phyloP scores from a whole-genome alignment of 352 stramenopile genomes.

The Globisporangium irregulare region DNA sequence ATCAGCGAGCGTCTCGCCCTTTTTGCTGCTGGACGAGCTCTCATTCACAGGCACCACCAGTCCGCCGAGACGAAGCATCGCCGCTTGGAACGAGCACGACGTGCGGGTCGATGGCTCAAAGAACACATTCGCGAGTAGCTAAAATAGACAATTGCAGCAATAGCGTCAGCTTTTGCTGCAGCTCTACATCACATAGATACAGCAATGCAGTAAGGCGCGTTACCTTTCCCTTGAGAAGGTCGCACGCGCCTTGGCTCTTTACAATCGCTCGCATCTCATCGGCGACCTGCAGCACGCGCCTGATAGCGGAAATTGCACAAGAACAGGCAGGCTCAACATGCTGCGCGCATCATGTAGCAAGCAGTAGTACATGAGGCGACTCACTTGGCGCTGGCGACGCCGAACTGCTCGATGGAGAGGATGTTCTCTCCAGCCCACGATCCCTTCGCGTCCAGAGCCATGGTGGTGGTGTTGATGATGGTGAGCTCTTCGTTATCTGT shows the following conservation, averaged over 20 bases:
- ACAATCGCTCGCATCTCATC: conserved; percentile 86
- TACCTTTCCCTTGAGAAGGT: conserved; percentile 85
- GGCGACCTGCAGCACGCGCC: conserved; percentile 66
- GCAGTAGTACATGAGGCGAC: conserved; percentile 15
- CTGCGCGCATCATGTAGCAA: not conserved
- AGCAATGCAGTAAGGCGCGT: not conserved
- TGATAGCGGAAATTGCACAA: conserved; percentile 19
- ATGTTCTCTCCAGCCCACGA: conserved; percentile 74
- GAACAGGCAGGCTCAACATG: conserved; percentile 1
- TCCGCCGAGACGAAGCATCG: conserved; percentile 96
- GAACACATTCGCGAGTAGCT: conserved; percentile 96
- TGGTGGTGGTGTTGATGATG: conserved; percentile 7
- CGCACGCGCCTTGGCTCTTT: conserved; percentile 58
- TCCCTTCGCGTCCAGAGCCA: conserved; percentile 53
- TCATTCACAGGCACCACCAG: conserved; percentile 94
- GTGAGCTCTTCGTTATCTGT: conserved; percentile 13
- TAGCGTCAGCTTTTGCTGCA: not conserved
- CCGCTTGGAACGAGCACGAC: conserved; percentile 96
- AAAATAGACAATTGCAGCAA: not conserved
- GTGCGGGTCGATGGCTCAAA: conserved; percentile 98
- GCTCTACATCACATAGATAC: not conserved
- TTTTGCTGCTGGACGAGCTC: conserved; percentile 93
- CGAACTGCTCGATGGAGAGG: conserved; percentile 78
- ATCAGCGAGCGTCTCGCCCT: conserved; percentile 98
- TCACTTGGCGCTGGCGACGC: conserved; percentile 67